Conservation (phyloP, 192 early-diverging fungal genomes). For the Coemansia erecta region DNA sequence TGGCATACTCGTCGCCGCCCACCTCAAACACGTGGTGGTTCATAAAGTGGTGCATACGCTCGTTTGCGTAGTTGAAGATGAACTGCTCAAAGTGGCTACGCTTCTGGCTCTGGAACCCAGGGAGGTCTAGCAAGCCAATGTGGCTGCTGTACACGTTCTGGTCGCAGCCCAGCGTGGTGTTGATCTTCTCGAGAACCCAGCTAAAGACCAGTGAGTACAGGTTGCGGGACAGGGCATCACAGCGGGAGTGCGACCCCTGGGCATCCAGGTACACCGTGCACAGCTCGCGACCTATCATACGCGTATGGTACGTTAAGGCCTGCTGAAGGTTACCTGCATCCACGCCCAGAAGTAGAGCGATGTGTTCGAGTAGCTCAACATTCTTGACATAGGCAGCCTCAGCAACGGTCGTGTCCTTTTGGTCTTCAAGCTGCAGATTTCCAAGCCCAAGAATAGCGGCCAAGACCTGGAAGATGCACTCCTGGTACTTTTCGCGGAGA, state of each 20-base stretch:
- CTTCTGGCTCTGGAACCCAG: slow-evolving; percentile 72
- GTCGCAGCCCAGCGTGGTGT: slow-evolving; percentile 70
- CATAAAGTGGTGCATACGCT: slow-evolving; percentile 79
- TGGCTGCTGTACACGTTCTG: slow-evolving; percentile 64
- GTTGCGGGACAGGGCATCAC: slow-evolving; percentile 69
- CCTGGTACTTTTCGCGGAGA: slow-evolving; percentile 76
- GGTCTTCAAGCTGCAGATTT: slow-evolving; percentile 76
- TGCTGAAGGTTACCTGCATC: slow-evolving; percentile 70
- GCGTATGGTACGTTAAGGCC: slow-evolving; percentile 82
- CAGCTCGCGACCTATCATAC: slow-evolving; percentile 79
- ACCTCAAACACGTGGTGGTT: slow-evolving; percentile 72
- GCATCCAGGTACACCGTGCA: slow-evolving; percentile 80
- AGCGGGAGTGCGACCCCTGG: slow-evolving; percentile 65
- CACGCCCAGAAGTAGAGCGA: slow-evolving; percentile 86
- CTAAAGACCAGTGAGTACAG: slow-evolving; percentile 83
- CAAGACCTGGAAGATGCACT: slow-evolving; percentile 81
- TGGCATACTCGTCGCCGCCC: slow-evolving; percentile 59
- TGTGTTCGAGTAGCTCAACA: slow-evolving; percentile 72
- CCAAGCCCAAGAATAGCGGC: slow-evolving; percentile 87
- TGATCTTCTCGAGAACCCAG: slow-evolving; percentile 82
- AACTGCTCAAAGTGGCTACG: slow-evolving; percentile 58
- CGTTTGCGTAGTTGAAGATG: slow-evolving; percentile 87
- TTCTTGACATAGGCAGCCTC: slow-evolving; percentile 83
- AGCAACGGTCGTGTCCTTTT: slow-evolving; percentile 62
- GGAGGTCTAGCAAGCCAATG: slow-evolving; percentile 84